Percentiles rank a stretch among this genome's conserved stretches.
These are phyloP conservation scores for Pinus tabuliformis DNA, from an alignment of 75 land plant genomes.

Conservation along the genomic window DNA sequence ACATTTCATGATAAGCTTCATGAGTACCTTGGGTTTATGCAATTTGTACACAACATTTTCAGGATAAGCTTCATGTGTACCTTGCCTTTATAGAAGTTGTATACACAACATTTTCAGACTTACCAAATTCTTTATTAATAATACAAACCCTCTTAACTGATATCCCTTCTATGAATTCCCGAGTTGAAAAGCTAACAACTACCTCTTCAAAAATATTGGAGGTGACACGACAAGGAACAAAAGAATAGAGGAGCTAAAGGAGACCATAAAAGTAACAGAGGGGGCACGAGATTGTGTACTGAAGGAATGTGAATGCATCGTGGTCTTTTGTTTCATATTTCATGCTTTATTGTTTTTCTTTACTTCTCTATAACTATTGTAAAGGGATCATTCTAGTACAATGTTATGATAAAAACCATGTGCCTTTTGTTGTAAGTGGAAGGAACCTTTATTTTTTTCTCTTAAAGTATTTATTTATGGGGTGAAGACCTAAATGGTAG, in stretches of 20 bases:
- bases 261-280: slow-evolving; percentile 52
- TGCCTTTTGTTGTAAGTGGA: too few species aligned
- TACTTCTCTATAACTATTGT: not conserved
- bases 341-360: not conserved
- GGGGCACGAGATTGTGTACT: slow-evolving; percentile 69
- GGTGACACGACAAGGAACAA: slow-evolving; percentile 71
- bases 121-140: slow-evolving; percentile 79
- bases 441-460: too few species aligned
- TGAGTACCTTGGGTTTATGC: slow-evolving; percentile 80
- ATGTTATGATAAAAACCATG: too few species aligned
- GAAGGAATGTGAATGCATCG: slow-evolving; percentile 80
- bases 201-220: slow-evolving; percentile 86
- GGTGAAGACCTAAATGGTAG: too few species aligned
- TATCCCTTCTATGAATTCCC: slow-evolving; percentile 55
- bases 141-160: slow-evolving; percentile 79
- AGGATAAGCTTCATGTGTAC: too few species aligned
- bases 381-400: too few species aligned
- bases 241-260: slow-evolving; percentile 78
- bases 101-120: slow-evolving; percentile 70
- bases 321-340: slow-evolving; percentile 45
- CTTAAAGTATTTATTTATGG: too few species aligned
- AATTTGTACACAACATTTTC: too few species aligned
- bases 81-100: slow-evolving; percentile 28
- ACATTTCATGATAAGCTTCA: slow-evolving; percentile 77
- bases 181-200: slow-evolving; percentile 69